Conservation (phyloP, 1,139 yeast species). For the Suhomyces bribrorum region DNA sequence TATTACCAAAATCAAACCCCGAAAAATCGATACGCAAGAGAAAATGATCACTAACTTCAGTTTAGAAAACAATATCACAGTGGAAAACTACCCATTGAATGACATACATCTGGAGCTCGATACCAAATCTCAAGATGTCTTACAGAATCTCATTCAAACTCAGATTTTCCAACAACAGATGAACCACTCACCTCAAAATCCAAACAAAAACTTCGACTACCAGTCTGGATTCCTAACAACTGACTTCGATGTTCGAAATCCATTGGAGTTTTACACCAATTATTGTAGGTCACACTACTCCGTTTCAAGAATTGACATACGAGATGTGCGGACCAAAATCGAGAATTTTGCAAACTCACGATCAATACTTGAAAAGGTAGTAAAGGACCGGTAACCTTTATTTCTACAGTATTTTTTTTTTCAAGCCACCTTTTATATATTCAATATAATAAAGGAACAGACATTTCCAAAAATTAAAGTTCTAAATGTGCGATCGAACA, state of each 20-base stretch:
- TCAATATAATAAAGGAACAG: no score
- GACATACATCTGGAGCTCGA: constrained; percentile 15
- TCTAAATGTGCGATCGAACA: no score
- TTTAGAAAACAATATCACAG: constrained; percentile 17
- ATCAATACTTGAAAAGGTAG: constrained; percentile 18
- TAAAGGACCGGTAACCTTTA: neutral
- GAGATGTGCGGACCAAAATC: constrained; percentile 21
- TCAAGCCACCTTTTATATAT: no score
- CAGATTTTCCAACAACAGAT: constrained; percentile 5
- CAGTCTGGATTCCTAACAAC: constrained; percentile 24
- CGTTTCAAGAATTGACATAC: constrained; percentile 21
- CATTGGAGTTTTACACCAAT: constrained; percentile 22
- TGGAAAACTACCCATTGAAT: constrained; percentile 29
- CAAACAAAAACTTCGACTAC: constrained; percentile 21
- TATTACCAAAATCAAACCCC: constrained; percentile 25
- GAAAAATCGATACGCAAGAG: constrained; percentile 26
- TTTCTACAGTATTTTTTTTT: no score
- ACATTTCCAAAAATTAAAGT: no score
- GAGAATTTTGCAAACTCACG: constrained; percentile 28
- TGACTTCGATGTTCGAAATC: constrained; percentile 30
- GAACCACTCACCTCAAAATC: constrained; percentile 6
- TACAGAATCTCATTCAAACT: constrained; percentile 12
- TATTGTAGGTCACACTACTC: constrained; percentile 16
- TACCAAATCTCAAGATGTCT: constrained; percentile 1
- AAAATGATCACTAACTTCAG: constrained; percentile 22